A percentile compares a stretch with the other conserved stretches of the same genome.
phyloP scores from a whole-genome alignment of 1,284 basidiomycete genomes.

The Apiotrichum gamsii region DNA sequence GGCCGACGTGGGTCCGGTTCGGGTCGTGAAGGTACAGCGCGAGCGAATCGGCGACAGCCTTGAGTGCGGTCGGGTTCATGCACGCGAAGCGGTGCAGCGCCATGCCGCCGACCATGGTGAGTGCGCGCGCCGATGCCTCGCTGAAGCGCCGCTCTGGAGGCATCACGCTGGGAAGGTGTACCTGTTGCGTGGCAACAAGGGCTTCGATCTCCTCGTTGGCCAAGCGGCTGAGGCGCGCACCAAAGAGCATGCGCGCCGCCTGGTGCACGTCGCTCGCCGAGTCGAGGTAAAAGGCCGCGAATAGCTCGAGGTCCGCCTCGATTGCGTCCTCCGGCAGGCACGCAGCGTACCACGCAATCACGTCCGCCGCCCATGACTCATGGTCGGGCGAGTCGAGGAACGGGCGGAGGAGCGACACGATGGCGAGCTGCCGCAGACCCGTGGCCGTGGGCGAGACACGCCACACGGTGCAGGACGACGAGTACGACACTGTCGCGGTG shows the following conservation, averaged over 20 bases:
- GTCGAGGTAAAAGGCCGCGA: conserved; percentile 70
- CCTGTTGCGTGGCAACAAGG: conserved; percentile 48
- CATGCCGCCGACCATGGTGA: conserved; percentile 71
- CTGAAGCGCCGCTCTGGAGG: conserved; percentile 55
- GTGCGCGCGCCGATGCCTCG: conserved; percentile 57
- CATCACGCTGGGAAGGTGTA: conserved; percentile 65
- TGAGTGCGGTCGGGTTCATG: conserved; percentile 52
- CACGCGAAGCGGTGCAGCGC: conserved; percentile 74
- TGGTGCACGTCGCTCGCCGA: conserved; percentile 64
- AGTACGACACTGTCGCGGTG: conserved; percentile 2
- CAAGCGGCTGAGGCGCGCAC: conserved; percentile 61
- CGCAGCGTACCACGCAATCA: conserved; percentile 69
- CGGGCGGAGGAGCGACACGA: conserved; percentile 62
- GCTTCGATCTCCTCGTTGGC: conserved; percentile 60
- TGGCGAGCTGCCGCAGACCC: conserved; percentile 61
- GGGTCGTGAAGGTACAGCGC: conserved; percentile 68
- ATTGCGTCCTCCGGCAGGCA: conserved; percentile 58
- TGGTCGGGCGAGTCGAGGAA: conserved; percentile 69
- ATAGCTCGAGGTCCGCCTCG: conserved; percentile 62
- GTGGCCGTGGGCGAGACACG: conserved; percentile 61
- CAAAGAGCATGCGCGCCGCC: conserved; percentile 67
- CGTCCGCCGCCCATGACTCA: conserved; percentile 59
- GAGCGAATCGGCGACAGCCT: conserved; percentile 74
- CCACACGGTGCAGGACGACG: conserved; percentile 50
- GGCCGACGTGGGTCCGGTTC: conserved; percentile 56